phyloP scores from a whole-genome alignment of 2,329 filamentous ascomycete genomes.

The Colletotrichum sansevieriae region DNA sequence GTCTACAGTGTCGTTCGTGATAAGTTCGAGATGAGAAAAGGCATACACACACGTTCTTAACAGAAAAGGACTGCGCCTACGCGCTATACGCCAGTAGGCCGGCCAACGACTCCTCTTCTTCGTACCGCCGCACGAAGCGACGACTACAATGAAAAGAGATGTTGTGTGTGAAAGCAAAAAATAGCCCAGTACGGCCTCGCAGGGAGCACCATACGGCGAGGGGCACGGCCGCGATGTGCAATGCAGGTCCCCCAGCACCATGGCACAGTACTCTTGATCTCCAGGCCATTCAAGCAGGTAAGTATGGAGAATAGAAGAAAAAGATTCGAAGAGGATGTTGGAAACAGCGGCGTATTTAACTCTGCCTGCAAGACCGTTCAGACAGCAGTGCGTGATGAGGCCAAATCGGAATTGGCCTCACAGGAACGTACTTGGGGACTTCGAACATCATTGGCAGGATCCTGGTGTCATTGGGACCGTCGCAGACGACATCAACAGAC shows the following conservation, averaged over 20 bases:
- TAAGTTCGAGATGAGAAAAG: too few species aligned
- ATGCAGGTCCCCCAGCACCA: slow-evolving; percentile 29
- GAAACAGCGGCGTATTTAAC: background rate
- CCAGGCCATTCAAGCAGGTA: slow-evolving; percentile 23
- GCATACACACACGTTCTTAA: too few species aligned
- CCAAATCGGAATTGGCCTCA: slow-evolving; percentile 10
- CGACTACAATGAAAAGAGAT: slow-evolving; percentile 7
- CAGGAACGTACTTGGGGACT: background rate
- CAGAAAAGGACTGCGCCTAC: background rate
- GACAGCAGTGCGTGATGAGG: background rate
- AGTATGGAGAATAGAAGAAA: slow-evolving; percentile 24
- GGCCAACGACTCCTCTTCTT: slow-evolving; percentile 11
- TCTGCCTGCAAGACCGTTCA: background rate
- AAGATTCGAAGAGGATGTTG: background rate
- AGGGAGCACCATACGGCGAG: slow-evolving; percentile 21
- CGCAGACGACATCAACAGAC: background rate
- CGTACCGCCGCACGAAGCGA: slow-evolving; percentile 11
- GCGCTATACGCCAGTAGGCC: too few species aligned
- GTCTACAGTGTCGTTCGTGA: too few species aligned
- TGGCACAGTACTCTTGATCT: slow-evolving; percentile 32
- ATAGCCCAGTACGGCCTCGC: slow-evolving; percentile 16
- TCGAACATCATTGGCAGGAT: background rate
- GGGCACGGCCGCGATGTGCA: slow-evolving; percentile 30
- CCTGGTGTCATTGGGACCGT: too few species aligned
- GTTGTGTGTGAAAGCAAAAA: slow-evolving; percentile 10